A percentile compares a stretch with the other conserved stretches of the same genome.
Evolutionary conservation across 2,329 filamentous ascomycete species (phyloP).

Genomic region (Penicillium brevicompactum): DNA sequence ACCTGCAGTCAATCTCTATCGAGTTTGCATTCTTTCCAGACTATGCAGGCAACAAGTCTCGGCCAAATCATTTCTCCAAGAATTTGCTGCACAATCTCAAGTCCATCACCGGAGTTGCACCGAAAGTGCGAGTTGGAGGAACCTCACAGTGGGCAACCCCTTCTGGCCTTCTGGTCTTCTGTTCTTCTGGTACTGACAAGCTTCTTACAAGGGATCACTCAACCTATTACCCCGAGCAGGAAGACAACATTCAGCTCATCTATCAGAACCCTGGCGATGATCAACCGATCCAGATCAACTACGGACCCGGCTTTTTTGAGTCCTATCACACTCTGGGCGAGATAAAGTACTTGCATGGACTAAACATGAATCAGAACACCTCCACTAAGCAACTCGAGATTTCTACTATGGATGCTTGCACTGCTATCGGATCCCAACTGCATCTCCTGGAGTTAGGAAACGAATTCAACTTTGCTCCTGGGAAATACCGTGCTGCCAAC

Average conservation of each 20-base stretch:
- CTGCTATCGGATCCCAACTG: constrained; percentile 8
- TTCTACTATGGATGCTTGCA: constrained; percentile 8
- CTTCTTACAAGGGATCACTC: constrained; percentile 7
- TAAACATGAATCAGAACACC: constrained; percentile 14
- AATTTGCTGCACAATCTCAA: constrained; percentile 14
- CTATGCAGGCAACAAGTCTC: constrained; percentile 17
- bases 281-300: constrained; percentile 13
- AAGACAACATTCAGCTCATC: constrained; percentile 8
- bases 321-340: constrained; percentile 12
- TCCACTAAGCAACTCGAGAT: constrained; percentile 7
- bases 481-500: constrained; percentile 9
- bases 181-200: not conserved
- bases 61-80: constrained; percentile 14
- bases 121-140: constrained; percentile 13
- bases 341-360: constrained; percentile 11
- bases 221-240: constrained; percentile 6
- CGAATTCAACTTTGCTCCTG: constrained; percentile 12
- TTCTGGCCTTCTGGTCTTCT: not conserved
- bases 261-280: constrained; percentile 8
- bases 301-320: constrained; percentile 14
- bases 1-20: constrained; percentile 16
- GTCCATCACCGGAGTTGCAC: constrained; percentile 7
- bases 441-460: constrained; percentile 17
- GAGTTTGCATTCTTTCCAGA: constrained; percentile 18
- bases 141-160: constrained; percentile 8